Evolutionary conservation across 2,329 filamentous ascomycete species (phyloP), one percentile per base, ranked within the genome.

Genomic region (Dactylellina haptotyla): DNA sequence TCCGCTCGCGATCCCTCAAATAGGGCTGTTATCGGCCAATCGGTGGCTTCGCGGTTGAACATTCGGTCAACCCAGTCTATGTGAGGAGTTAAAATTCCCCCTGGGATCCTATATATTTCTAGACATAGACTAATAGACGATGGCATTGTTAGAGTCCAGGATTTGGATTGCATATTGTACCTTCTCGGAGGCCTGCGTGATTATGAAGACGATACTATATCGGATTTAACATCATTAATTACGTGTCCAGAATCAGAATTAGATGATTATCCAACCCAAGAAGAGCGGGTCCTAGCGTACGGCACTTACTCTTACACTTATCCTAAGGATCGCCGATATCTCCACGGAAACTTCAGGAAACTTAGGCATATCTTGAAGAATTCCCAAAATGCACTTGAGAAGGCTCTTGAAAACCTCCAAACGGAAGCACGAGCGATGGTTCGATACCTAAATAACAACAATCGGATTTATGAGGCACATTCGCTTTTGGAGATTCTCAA

Each of bases 81-180:
- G n/a, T n/a, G n/a, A n/a, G n/a, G n/a, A n/a, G n/a, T n/a, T n/a
- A n/a, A n/a, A n/a, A n/a, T n/a, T n/a, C n/a, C n/a, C n/a, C n/a
- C n/a, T n/a, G n/a, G n/a, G n/a, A n/a, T n/a, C n/a, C n/a, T n/a
- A n/a, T n/a, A n/a, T n/a, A n/a, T n/a, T n/a, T 46, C 9, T 18
- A 4, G n/a, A 25, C 10, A 20, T 9, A n/a, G 10, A 28, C 25
- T 28, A 3, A 30, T n/a, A 2, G 8, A 54, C 28, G n/a, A 8
- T 16, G 4, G 26, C 3, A 9, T 28, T 28, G 4, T 18, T 16
- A 57, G 53, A 32, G 43, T 57, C 8, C 53, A 57, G n/a, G 53
- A 57, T 43, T 41, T 57, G 9, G 53, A 57, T 30, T 41, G 32
- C 18, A n/a, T 57, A 5, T 16, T 57, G 2, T 57, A 57, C 28